Conservation (phyloP, 208 protist genomes). For the Acanthamoeba triangularis region DNA sequence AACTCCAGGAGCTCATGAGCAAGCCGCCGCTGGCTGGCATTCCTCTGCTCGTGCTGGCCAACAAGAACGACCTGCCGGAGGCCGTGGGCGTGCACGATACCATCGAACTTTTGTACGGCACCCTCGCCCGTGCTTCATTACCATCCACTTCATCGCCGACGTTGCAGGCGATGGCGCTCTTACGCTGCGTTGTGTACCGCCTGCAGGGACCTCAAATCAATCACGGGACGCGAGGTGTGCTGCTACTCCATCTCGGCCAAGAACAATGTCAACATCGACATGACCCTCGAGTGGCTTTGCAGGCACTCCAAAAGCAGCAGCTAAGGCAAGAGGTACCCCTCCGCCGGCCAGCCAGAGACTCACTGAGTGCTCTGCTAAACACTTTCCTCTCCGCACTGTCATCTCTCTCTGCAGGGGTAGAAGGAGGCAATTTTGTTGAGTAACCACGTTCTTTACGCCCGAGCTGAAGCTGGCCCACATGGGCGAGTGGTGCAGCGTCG, state of each 20-base stretch:
- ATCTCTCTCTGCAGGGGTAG: not conserved
- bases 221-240: slow-evolving; percentile 92
- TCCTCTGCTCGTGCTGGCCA: slow-evolving; percentile 95
- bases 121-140: slow-evolving; percentile 1
- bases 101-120: slow-evolving; percentile 89
- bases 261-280: slow-evolving; percentile 94
- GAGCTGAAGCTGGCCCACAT: no score
- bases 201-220: slow-evolving; percentile 84
- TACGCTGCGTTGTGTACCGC: not conserved
- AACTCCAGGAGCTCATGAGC: slow-evolving; percentile 92
- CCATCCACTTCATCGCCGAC: slow-evolving; percentile 34
- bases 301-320: slow-evolving; percentile 90
- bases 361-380: not conserved
- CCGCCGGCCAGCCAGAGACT: not conserved
- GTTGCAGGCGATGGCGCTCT: not conserved
- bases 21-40: slow-evolving; percentile 93
- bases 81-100: slow-evolving; percentile 89
- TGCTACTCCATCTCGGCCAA: slow-evolving; percentile 95
- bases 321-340: not conserved
- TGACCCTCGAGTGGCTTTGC: slow-evolving; percentile 94
- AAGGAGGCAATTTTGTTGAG: slow-evolving; percentile 11
- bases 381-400: not conserved
- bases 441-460: not conserved
- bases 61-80: slow-evolving; percentile 95
- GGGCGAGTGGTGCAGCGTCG: no score